Evolutionary conservation across 1,139 yeast genomes (phyloP).

Genomic region (Blastobotrys buckinghamii): DNA sequence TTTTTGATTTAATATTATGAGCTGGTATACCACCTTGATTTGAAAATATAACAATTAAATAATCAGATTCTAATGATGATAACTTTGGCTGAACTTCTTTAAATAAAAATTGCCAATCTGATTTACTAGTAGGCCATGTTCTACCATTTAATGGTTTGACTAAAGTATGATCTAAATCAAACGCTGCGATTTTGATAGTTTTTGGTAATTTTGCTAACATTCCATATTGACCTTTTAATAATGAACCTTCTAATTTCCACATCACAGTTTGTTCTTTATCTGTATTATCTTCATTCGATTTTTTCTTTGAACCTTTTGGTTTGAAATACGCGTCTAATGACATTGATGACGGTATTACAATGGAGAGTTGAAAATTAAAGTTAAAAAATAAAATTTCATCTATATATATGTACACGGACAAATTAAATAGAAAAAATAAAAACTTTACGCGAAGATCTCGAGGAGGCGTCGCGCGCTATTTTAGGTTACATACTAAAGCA

Average conservation of each 20-base stretch:
- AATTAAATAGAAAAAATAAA: no score
- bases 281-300: no score
- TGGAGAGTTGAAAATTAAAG: no score
- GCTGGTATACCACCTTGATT: conserved; percentile 69
- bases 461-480: no score
- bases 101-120: conserved; percentile 62
- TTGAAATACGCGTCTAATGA: no score
- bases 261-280: neutral
- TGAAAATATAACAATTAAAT: conserved; percentile 59
- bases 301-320: no score
- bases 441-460: no score
- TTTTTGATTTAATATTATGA: conserved; percentile 42
- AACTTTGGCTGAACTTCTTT: conserved; percentile 24
- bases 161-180: conserved; percentile 75
- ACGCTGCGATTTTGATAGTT: conserved; percentile 45
- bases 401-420: no score
- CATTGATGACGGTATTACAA: no score
- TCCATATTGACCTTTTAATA: conserved; percentile 7
- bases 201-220: neutral
- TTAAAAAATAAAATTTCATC: no score
- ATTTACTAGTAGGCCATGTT: conserved; percentile 48
- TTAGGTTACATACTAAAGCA: no score
- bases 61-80: conserved; percentile 5
- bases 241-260: neutral
- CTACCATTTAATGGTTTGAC: conserved; percentile 48